phyloP scores from a whole-genome alignment of 2,329 filamentous ascomycete species.

The Xenoacremonium recifei region DNA sequence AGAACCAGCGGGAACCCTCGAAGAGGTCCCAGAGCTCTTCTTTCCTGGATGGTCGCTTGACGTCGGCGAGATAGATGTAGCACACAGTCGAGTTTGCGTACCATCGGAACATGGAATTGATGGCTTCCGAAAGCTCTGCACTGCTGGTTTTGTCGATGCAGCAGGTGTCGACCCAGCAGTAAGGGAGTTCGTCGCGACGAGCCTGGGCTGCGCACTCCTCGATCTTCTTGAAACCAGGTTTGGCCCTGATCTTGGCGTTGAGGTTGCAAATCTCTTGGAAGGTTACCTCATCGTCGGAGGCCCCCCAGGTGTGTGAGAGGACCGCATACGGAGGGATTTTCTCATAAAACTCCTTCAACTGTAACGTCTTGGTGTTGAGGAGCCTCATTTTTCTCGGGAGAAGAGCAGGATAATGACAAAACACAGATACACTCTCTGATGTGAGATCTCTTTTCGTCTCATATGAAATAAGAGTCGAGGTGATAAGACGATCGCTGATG shows the following conservation, averaged over 20 bases:
- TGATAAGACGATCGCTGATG: too few species aligned
- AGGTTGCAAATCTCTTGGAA: slow-evolving; percentile 7
- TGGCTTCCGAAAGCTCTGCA: slow-evolving; percentile 14
- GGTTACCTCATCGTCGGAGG: slow-evolving; percentile 5
- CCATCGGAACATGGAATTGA: slow-evolving; percentile 21
- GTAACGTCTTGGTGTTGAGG: slow-evolving; percentile 8
- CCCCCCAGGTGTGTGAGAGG: slow-evolving; percentile 6
- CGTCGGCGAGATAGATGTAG: slow-evolving; percentile 13
- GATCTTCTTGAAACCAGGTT: slow-evolving; percentile 12
- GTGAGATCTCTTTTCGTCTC: too few species aligned
- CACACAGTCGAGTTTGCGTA: slow-evolving; percentile 10
- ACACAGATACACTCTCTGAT: too few species aligned
- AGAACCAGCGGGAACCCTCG: slow-evolving; percentile 10
- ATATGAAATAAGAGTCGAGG: too few species aligned
- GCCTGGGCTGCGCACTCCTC: slow-evolving; percentile 8
- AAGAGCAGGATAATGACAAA: too few species aligned
- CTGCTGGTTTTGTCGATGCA: slow-evolving; percentile 21
- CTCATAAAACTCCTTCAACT: neutral
- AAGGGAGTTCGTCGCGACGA: slow-evolving; percentile 2
- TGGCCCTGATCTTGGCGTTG: neutral
- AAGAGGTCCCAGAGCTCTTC: neutral
- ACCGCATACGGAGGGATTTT: slow-evolving; percentile 7
- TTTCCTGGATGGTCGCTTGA: neutral
- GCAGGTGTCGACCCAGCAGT: slow-evolving; percentile 18
- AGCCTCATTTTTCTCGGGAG: slow-evolving; percentile 17